Percentiles rank a stretch among this genome's conserved stretches.
Evolutionary conservation across 1,284 basidiomycete genomes (phyloP).

Genomic region (Ustilago loliicola): DNA sequence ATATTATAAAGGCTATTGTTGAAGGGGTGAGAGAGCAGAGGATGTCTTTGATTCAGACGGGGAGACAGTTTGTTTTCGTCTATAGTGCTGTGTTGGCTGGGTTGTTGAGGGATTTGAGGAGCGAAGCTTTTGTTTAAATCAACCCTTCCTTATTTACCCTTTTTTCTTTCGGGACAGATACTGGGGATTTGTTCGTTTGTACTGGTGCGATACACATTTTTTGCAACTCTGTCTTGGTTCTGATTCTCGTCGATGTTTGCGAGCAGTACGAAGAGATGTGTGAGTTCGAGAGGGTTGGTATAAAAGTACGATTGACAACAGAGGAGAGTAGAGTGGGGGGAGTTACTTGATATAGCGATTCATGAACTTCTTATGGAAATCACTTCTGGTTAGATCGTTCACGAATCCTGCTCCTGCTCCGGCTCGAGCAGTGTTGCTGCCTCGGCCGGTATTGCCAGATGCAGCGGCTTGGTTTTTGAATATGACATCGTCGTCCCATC

Average conservation of each 20-base stretch:
- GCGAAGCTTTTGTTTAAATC: slow-evolving; percentile 21
- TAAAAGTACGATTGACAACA: not conserved
- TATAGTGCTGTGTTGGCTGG: slow-evolving; percentile 63
- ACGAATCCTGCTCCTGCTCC: too few relatives aligned
- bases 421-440: not conserved
- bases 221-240: not conserved
- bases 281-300: not conserved
- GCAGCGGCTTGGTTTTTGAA: slow-evolving; percentile 67
- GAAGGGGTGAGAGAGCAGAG: slow-evolving; percentile 65
- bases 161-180: too few relatives aligned
- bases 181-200: too few relatives aligned
- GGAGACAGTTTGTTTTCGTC: slow-evolving; percentile 67
- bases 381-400: slow-evolving; percentile 66
- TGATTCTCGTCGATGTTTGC: not conserved
- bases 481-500: slow-evolving; percentile 70
- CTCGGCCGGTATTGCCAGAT: not conserved
- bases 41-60: slow-evolving; percentile 68
- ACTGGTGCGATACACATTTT: not conserved
- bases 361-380: slow-evolving; percentile 69
- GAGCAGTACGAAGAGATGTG: not conserved
- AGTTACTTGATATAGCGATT: slow-evolving; percentile 61
- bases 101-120: slow-evolving; percentile 49
- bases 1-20: slow-evolving; percentile 44
- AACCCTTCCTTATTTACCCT: too few relatives aligned
- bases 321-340: not conserved